Base-by-base conservation (phyloP, 768 basidiomycete species). In the Leucocoprinus leucothites region DNA sequence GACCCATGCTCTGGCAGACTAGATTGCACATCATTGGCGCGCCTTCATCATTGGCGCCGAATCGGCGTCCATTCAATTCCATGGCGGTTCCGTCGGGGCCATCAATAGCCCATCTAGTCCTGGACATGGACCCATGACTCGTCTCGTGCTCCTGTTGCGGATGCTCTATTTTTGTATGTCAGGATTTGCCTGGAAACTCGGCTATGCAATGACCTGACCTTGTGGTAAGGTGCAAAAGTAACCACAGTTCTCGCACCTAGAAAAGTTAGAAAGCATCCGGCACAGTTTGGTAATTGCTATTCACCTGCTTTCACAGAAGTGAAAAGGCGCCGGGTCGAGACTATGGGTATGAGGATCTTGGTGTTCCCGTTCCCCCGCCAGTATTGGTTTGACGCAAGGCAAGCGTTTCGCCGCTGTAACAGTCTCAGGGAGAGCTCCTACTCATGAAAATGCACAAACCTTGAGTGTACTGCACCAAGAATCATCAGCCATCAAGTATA, bases 11-110 rank as follows among this genome's bases (percentile, higher is more conserved):
- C 1, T 74, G 71, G 58, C 82, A 86, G 25, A 82, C 64, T 18
- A 84, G 69, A 44, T 74, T 84, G 60, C 85, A 85, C 71, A 85
- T 73, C 80, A 85, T 82, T 0, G 84, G 84, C 0, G 82, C 82
- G 7, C 84, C 82, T 41, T 81, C 79, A 48, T 83, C 81, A 21
- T 75, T 72, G 0, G 76, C 59, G 14, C 74, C 79, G 62, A 82
- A 86, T 56, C 73, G 79, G 53, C 75, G 75, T 2, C 84, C 84
- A 54, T 78, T 75, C 2, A 85, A 66, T 58, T 86, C 85, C 0
- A 84, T 53, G 1, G 68, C 64, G 1, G 70, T 72, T 16, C 74
- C 80, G 7, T 82, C 78, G 1, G 75, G 74, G 0, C 77, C 79
- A 50, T 84, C 81, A 3, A 85, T 62, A 0, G 77, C 70, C 85